A percentile compares a stretch with the other conserved stretches of the same genome.
Conservation (phyloP, 495 filamentous ascomycete species). For the Podospora pseudoanserina region DNA sequence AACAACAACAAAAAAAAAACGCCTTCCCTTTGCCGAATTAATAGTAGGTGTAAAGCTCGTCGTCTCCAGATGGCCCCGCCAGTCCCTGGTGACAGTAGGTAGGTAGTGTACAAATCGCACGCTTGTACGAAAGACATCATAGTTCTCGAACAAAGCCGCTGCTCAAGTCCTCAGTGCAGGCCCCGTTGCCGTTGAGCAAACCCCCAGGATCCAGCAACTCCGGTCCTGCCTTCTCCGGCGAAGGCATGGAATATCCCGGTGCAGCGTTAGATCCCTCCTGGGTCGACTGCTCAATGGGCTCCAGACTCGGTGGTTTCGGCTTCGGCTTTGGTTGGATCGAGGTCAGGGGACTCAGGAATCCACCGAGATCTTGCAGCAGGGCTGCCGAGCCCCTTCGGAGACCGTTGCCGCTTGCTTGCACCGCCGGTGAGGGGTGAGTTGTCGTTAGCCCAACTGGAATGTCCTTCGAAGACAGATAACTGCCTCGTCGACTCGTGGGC, state of each 20-base stretch:
- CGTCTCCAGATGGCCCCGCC: not conserved
- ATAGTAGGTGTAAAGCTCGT: not conserved
- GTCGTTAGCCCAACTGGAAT: slow-evolving; percentile 28
- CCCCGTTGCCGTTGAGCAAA: slow-evolving; percentile 31
- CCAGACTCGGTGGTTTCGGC: slow-evolving; percentile 32
- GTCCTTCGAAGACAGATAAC: slow-evolving; percentile 27
- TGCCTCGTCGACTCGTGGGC: slow-evolving; percentile 32
- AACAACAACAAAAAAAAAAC: not conserved
- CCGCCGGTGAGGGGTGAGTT: slow-evolving; percentile 30
- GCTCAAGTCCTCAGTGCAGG: not conserved
- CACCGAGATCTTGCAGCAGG: slow-evolving; percentile 58
- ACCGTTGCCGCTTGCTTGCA: slow-evolving; percentile 35
- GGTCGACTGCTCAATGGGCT: slow-evolving; percentile 35
- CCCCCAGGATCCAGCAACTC: slow-evolving; percentile 56
- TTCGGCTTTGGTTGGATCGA: slow-evolving; percentile 22
- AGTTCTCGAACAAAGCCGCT: not conserved
- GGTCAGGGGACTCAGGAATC: slow-evolving; percentile 40
- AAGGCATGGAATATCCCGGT: not conserved
- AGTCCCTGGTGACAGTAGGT: not conserved
- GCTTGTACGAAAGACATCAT: not conserved
- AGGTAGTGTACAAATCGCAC: not conserved
- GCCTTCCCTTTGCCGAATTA: not conserved
- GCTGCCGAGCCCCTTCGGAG: slow-evolving; percentile 48
- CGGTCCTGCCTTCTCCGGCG: slow-evolving; percentile 21
- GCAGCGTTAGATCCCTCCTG: slow-evolving; percentile 24